Percentiles rank a stretch among this genome's conserved stretches.
Conservation (phyloP, 2,329 filamentous ascomycete species). For the Trichoderma sp. region DNA sequence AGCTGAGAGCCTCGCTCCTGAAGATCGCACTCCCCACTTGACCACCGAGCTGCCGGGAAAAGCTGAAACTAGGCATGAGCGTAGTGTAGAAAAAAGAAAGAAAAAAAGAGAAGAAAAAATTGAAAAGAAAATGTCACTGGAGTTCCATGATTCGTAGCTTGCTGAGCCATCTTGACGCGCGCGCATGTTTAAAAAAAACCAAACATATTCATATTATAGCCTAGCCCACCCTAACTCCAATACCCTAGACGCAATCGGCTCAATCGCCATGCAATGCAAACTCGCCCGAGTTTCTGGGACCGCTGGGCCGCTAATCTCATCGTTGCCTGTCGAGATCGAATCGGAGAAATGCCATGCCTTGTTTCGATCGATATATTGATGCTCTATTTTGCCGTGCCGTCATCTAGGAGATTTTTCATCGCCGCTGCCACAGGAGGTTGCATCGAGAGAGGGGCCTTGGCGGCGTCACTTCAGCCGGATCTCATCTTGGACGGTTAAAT, state of each 20-base stretch:
- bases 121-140: background rate
- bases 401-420: constrained; percentile 3
- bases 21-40: background rate
- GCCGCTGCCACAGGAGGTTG: constrained; percentile 3
- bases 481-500: constrained; percentile 1
- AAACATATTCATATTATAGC: background rate
- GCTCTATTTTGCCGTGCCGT: background rate
- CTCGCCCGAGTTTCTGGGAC: background rate
- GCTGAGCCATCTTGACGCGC: background rate
- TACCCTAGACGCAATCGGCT: background rate
- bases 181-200: background rate
- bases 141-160: background rate
- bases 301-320: background rate
- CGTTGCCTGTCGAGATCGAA: constrained; percentile 1
- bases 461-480: background rate
- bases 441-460: background rate
- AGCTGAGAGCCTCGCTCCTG: background rate
- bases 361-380: constrained; percentile 10
- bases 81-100: background rate
- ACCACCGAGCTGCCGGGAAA: background rate
- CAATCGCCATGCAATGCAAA: background rate
- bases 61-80: background rate
- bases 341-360: constrained; percentile 3
- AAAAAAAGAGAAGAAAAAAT: background rate
- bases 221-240: background rate